Conservation (phyloP, 352 stramenopile species). For the Phytopythium sindhum region DNA sequence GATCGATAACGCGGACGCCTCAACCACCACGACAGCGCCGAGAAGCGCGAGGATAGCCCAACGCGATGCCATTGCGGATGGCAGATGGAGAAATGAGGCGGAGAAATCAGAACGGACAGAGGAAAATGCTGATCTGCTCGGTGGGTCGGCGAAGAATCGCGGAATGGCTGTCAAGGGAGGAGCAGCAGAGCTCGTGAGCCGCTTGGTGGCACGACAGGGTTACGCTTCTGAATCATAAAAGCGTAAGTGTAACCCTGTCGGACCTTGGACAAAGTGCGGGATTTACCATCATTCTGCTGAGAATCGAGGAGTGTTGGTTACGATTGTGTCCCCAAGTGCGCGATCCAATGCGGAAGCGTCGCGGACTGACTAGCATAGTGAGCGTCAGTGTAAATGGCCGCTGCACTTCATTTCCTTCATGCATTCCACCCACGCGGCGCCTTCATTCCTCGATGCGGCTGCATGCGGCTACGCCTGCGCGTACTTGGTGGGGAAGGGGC, state of each 20-base stretch:
- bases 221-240: neutral
- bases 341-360: neutral
- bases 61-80: neutral
- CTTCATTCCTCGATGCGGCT: neutral
- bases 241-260: too few relatives aligned
- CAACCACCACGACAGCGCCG: neutral
- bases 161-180: neutral
- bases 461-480: neutral
- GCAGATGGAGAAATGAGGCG: neutral
- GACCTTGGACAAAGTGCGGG: too few relatives aligned
- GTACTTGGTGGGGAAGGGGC: slow-evolving; percentile 38
- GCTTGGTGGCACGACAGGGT: neutral
- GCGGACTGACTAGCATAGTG: neutral
- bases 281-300: neutral
- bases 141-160: neutral
- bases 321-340: neutral
- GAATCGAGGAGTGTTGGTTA: neutral
- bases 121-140: too few relatives aligned
- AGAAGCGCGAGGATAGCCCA: neutral
- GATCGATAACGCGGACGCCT: neutral
- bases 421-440: neutral
- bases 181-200: too few relatives aligned
- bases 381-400: neutral
- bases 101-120: neutral
- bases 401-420: neutral